Percentiles rank a stretch among this genome's conserved stretches.
Conservation (phyloP, 768 basidiomycete species). For the Mycena sanguinolenta region DNA sequence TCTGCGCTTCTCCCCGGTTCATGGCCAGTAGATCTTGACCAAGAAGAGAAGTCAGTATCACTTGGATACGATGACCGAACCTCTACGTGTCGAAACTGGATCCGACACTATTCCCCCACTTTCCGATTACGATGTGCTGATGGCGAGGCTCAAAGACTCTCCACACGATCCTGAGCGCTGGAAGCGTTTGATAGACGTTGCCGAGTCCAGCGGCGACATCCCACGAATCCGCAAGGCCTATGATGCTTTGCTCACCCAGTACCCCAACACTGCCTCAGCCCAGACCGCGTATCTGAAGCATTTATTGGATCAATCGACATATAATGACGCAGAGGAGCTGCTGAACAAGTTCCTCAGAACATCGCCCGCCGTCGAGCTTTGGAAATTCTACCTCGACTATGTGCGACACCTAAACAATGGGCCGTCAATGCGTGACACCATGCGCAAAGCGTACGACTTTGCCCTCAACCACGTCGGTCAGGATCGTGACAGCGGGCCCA, state of each 20-base stretch:
- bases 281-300: slow-evolving; percentile 90
- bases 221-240: slow-evolving; percentile 86
- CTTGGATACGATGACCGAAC: slow-evolving; percentile 35
- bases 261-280: slow-evolving; percentile 93
- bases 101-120: slow-evolving; percentile 49
- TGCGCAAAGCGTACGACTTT: slow-evolving; percentile 93
- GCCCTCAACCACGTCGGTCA: slow-evolving; percentile 90
- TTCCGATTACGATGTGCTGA: slow-evolving; percentile 74
- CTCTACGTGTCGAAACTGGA: slow-evolving; percentile 40
- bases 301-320: slow-evolving; percentile 74
- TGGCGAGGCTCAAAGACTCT: slow-evolving; percentile 71
- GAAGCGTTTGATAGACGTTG: slow-evolving; percentile 81
- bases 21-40: slow-evolving; percentile 32
- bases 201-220: slow-evolving; percentile 83
- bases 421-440: slow-evolving; percentile 77
- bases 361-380: slow-evolving; percentile 90
- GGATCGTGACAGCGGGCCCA: slow-evolving; percentile 91
- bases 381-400: slow-evolving; percentile 94
- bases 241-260: slow-evolving; percentile 84
- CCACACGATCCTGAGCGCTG: slow-evolving; percentile 85
- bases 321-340: slow-evolving; percentile 84
- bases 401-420: slow-evolving; percentile 84
- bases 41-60: no score
- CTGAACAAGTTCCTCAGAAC: slow-evolving; percentile 89
- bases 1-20: slow-evolving; percentile 16